Base-by-base conservation (phyloP, 2,329 filamentous ascomycete genomes). In the Xylariaceae sp. region DNA sequence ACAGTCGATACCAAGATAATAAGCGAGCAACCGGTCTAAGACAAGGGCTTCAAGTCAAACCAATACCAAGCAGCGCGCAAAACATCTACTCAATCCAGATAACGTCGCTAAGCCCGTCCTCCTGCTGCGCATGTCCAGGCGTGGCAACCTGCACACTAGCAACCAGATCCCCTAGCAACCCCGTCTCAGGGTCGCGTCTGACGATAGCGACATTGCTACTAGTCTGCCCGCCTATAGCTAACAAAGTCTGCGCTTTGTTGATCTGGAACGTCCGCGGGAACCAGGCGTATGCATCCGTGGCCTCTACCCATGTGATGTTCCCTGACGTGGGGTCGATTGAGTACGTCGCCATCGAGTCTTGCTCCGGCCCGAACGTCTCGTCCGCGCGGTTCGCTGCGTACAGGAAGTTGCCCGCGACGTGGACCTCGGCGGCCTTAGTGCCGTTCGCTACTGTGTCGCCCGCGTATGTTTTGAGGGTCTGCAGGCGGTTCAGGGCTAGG, bases 181-280 rank as follows among this genome's bases (percentile, higher is more conserved):
- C 86, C 0, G 78, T 81, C 13, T 68, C 64, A 0, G 73, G 66
- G 66, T 88, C 76, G 10, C 86, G 70, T 54, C 69, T 66, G 22
- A 85, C 72, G 32, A 88, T 76, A 2, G 76, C 79, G 0, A 88
- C 79, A 19, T 76, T 80, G 13, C 78, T 75, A 39, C 76, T 80
- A 2, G 77, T 76, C 70, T 87, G 84, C 21, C 86, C 77, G 0
- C 79, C 85, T 37, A 88, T 76, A 0, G 84, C 85, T 1, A 87
- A 75, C 55, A 85, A 61, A 42, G 77, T 73, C 0, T 85, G 85
- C 0, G 76, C 76, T 37, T 74, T 74, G 63, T 85, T 87, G 50
- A 86, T 71, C 19, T 74, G 74, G 64, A 87, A 85, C 1, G 84
- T 84, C 1, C 86, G 74, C 0, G 86, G 85, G 60, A 79, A 83